Base-by-base conservation (phyloP, 805 yeast genomes). In the Pichia exigua region DNA sequence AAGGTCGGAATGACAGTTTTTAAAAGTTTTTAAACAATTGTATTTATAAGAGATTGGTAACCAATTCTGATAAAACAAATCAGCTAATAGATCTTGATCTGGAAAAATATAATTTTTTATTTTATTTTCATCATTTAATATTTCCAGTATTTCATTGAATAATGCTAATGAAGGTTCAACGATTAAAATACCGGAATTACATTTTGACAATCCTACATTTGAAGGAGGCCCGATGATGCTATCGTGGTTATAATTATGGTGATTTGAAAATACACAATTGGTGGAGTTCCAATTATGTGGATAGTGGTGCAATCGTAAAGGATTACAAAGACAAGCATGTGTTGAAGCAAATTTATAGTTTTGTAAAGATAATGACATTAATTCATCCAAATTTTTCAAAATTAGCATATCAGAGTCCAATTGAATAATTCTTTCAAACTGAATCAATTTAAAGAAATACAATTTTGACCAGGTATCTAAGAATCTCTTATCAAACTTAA, bases 291-390 rank as follows among this genome's bases (percentile, higher is more conserved):
- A 80, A 55, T 77, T 70, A 45, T 60, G 54, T 17, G 85, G 85
- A 53, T 80, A 80, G 60, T 80, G 82, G 0, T 70, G 56, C 54
- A 74, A 72, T 21, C 71, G 60, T 63, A 73, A 68, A 5, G 85
- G 85, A 56, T 80, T 80, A 64, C 85, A 80, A 22, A 78, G 81
- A 63, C 85, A 80, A 3, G 85, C 84, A 56, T 79, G 80, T 12
- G 77, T 62, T 0, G 84, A 83, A 0, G 83, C 85, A 64, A 81
- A 79, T 4, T 68, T 73, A 5, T 60, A 58, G 2, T 60, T 59
- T 11, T 60, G 56, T 46, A 80, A 61, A 11, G 70, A 70, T 20
- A 78, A 46, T 9, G 73, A 75, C 75, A 81, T 75, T 43, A 81
- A 64, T 58, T 79, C 85, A 62, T 81, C 85, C 80, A 81, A 77